A percentile compares a stretch with the other conserved stretches of the same genome.
These are phyloP conservation scores for Ophiocordyceps camponoti-floridani DNA, from an alignment of 2,329 filamentous ascomycete genomes.

Conservation along the genomic window DNA sequence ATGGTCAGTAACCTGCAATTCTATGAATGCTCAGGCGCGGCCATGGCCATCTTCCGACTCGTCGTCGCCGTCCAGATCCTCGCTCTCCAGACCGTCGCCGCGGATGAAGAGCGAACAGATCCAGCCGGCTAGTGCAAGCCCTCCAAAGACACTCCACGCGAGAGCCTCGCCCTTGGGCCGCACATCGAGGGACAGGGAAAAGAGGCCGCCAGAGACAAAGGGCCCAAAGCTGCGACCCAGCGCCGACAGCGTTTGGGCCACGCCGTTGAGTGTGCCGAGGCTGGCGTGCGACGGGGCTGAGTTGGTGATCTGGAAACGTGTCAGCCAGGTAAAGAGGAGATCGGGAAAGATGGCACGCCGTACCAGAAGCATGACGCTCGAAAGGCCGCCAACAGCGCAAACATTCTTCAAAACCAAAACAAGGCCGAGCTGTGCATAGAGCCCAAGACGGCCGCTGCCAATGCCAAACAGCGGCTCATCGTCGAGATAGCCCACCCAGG, in stretches of 20 bases:
- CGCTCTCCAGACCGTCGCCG: slow-evolving; percentile 41
- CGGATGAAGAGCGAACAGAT: slow-evolving; percentile 61
- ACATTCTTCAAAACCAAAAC: slow-evolving; percentile 80
- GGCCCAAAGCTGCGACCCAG: slow-evolving; percentile 78
- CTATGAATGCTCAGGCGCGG: neutral
- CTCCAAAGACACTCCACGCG: slow-evolving; percentile 76
- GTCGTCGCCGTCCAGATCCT: slow-evolving; percentile 24
- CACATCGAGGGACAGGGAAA: slow-evolving; percentile 58
- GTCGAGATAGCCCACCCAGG: slow-evolving; percentile 68
- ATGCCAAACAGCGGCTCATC: slow-evolving; percentile 35
- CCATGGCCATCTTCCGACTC: neutral
- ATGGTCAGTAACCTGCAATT: too few species aligned
- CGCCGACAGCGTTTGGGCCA: slow-evolving; percentile 85
- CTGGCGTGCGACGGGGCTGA: slow-evolving; percentile 73
- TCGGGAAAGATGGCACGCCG: slow-evolving; percentile 9
- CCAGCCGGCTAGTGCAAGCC: slow-evolving; percentile 66
- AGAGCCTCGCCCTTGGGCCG: slow-evolving; percentile 67
- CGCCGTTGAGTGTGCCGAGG: slow-evolving; percentile 77
- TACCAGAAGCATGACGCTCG: slow-evolving; percentile 74
- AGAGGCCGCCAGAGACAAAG: slow-evolving; percentile 73
- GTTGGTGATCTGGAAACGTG: slow-evolving; percentile 61
- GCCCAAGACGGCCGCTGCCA: slow-evolving; percentile 44
- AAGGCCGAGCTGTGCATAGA: slow-evolving; percentile 66
- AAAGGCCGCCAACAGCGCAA: slow-evolving; percentile 74
- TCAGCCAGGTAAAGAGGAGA: neutral